Base-by-base conservation (phyloP, 129 eudicot genomes). In the Silybum marianum region DNA sequence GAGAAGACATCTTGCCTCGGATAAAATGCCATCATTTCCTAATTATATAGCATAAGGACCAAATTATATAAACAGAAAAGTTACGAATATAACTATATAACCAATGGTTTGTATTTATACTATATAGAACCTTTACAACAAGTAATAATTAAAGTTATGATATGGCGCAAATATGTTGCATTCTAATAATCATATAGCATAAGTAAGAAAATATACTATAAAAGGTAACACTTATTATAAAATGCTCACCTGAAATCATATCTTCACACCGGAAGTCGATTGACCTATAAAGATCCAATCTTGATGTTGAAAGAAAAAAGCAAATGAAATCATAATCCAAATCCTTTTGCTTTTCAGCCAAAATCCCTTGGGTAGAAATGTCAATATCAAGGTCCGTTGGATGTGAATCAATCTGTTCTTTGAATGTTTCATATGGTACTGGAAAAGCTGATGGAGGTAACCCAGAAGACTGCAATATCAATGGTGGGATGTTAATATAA, bases 211-310 rank as follows among this genome's bases (percentile, higher is more conserved):
- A 7, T 38, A 40, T 21, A 28, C 36, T 42, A 42, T 73, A 72
- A 40, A 74, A 25, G 14, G 66, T 14, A 46, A 24, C 18, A 74
- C 67, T 24, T 48, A n/a, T 25, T n/a, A n/a, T n/a, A n/a, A n/a
- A n/a, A 48, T 24, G 5, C 42, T 83, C 86, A 92, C 99, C 99
- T 89, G 93, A 90, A 86, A 92, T 86, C 99, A 95, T 95, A 85
- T 92, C 97, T 88, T 95, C 99, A 86, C 99, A 95, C 34, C 99
- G 91, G 60, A 88, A 88, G 84, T 95, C 99, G 74, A 95, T 90
- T 82, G 97, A 88, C 84, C 93, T 88, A 42, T 95, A 95, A 51
- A 95, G 93, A 80, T 95, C 97, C 72, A 90, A 72, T 82, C 99
- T 90, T 75, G 88, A 90, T 78, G 86, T 92, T 78, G 99, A 88